A percentile compares a stretch with the other conserved stretches of the same genome.
These are phyloP conservation scores for Tolypocladium tropicale DNA, from an alignment of 2,329 filamentous ascomycete genomes.

Conservation along the genomic window DNA sequence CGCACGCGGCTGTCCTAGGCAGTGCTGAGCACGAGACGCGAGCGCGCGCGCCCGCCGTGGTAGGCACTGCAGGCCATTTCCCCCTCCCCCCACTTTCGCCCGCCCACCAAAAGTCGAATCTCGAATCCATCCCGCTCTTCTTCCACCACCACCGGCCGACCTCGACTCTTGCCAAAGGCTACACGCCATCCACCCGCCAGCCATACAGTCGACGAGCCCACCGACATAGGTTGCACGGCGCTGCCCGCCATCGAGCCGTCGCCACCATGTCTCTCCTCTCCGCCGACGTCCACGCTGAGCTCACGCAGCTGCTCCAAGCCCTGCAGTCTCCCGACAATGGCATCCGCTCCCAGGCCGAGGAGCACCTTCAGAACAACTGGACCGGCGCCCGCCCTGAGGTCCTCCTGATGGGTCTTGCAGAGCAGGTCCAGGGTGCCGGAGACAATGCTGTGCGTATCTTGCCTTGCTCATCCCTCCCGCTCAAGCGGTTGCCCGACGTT, in stretches of 20 bases:
- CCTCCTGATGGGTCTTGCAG: constrained; percentile 84
- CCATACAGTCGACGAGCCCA: constrained; percentile 1
- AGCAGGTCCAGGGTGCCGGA: constrained; percentile 75
- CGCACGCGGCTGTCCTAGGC: not conserved
- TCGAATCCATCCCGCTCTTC: constrained; percentile 4
- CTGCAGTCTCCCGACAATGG: constrained; percentile 85
- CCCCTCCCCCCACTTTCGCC: constrained; percentile 15
- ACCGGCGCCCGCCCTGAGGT: constrained; percentile 70
- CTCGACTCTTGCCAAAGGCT: not conserved
- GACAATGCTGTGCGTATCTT: constrained; percentile 51
- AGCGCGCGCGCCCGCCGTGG: not conserved
- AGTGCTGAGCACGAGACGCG: not conserved
- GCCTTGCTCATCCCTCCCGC: not conserved
- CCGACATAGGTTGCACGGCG: constrained; percentile 11
- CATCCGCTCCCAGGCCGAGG: constrained; percentile 76
- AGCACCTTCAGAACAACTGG: constrained; percentile 87
- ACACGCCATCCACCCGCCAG: constrained; percentile 4
- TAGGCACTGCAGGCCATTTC: constrained; percentile 1
- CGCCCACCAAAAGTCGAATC: constrained; percentile 11
- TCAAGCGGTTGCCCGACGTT: not conserved
- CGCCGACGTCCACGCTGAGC: constrained; percentile 72
- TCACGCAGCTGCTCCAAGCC: constrained; percentile 76
- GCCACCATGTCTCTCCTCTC: constrained; percentile 68
- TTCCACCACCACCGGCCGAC: constrained; percentile 4
- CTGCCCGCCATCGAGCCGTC: constrained; percentile 11